Base-by-base conservation (phyloP, 257 asterid species). In the Lycium ferocissimum region DNA sequence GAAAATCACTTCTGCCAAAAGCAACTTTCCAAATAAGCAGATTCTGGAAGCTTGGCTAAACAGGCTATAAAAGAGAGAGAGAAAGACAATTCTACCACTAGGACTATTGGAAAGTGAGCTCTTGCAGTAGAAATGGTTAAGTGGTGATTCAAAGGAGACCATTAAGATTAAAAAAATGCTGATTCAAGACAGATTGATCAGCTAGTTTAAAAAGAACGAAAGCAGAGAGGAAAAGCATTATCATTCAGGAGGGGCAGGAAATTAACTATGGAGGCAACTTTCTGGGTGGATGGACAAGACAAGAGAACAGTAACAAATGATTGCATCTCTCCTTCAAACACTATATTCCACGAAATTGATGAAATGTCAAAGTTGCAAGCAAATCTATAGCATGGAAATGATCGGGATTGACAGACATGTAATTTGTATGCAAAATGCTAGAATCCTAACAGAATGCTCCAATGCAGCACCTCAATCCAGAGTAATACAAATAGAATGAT, bases 311-410 rank as follows among this genome's bases (percentile, higher is more conserved):
- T 14, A 26, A 26, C 26, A 53, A 51, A 51, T 78, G 82, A 78
- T 53, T 26, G n/a, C 15, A 26, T 35, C 43, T 76, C 65, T 53
- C 49, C 47, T 53, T 53, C 5, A 53, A 78, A 78, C 9, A 4
- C 9, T 78, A 53, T 47, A 58, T 83, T 69, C 51, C 79, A 65
- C 3, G 6, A 22, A n/a, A 54, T 20, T 33, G 63, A 66, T 7
- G 65, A 78, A 78, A 78, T 7, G 82, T 51, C 65, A 53, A 53
- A 78, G 47, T 78, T 14, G 47, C 82, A 78, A 54, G 7, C 61
- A 78, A 7, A 78, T 78, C 33, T 78, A 51, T 78, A 51, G 43
- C 9, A 18, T 26, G 65, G 49, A 53, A 78, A 78, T 26, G 49
- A 78, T 78, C 65, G 53, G 49, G 38, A 78, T 22, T 53, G 33